Evolutionary conservation across 306 rosid genomes (phyloP), one percentile per base, ranked within the genome.

Genomic region (Sicyos baderoa): DNA sequence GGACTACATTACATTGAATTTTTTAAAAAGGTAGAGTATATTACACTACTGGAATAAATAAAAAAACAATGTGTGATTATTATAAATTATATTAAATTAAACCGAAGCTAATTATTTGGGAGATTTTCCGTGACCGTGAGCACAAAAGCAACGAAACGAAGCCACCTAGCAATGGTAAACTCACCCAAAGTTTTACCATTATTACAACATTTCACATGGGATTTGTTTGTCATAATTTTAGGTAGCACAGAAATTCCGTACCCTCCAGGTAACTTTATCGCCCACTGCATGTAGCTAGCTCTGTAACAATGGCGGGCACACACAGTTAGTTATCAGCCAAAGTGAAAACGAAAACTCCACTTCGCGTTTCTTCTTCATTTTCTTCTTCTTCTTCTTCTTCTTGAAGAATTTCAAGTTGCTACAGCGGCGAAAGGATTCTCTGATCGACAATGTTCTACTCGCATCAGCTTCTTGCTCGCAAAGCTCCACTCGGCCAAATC

Each of bases 401-500:
- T 40, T 40, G 45, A 40, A 40, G 45, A 40, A 7, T 9, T 40
- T 40, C 11, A 40, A 7, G 45, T 40, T 40, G 11, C 45, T 40
- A 7, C 45, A 40, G 11, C 11, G 45, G 10, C 45, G 45, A 40
- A 40, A 40, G 64, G 22, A 44, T 8, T 7, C 45, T 7, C 49
- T 62, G 29, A 42, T 67, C 56, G 1, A 67, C 21, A 14, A 91
- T 88, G 95, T 88, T 91, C 76, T 91, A 88, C 93, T 88, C 95
- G 16, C 95, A 87, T 61, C 88, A 88, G 79, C 89, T 88, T 51
- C 93, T 91, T 8, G 95, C 95, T 56, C 88, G 97, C 48, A 91
- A 91, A 51, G 93, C 90, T 52, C 90, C 93, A 9, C 85, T 91
- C 11, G 95, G 97, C 27, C 89, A 91, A 82, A 91, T 91, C 53